Evolutionary conservation across 2,329 filamentous ascomycete species (phyloP).

Genomic region (Aschersonia sp.): DNA sequence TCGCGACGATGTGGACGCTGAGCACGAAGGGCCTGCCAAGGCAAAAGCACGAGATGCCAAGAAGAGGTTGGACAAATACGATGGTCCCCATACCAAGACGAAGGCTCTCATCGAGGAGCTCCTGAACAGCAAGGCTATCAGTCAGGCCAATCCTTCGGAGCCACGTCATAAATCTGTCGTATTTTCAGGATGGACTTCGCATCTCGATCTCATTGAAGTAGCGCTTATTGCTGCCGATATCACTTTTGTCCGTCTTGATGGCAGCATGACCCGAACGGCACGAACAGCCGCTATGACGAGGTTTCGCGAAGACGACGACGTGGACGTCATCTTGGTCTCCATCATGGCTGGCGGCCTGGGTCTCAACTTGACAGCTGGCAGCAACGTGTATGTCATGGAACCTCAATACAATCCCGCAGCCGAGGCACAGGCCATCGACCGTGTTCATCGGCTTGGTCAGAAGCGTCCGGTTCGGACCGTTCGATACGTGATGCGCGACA

Average conservation of each 20-base stretch:
- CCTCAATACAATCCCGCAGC: conserved; percentile 94
- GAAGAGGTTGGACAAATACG: conserved; percentile 52
- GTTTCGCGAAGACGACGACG: conserved; percentile 57
- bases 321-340: conserved; percentile 77
- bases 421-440: conserved; percentile 86
- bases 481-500: conserved; percentile 77
- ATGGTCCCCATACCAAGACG: conserved; percentile 85
- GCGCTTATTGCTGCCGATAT: conserved; percentile 57
- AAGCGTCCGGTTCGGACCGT: conserved; percentile 76
- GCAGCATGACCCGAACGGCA: conserved; percentile 64
- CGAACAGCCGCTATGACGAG: conserved; percentile 61
- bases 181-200: conserved; percentile 91
- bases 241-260: conserved; percentile 69
- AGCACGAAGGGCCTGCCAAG: conserved; percentile 37
- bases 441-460: conserved; percentile 83
- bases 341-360: conserved; percentile 87
- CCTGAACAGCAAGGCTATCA: conserved; percentile 46
- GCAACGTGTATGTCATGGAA: conserved; percentile 91
- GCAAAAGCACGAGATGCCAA: conserved; percentile 20
- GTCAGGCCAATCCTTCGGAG: conserved; percentile 43
- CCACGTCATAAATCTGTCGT: conserved; percentile 83
- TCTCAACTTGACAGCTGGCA: conserved; percentile 77
- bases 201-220: conserved; percentile 81
- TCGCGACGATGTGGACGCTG: conserved; percentile 40
- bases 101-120: conserved; percentile 67